Base-by-base conservation (phyloP, 2,329 filamentous ascomycete genomes). In the Aspergillus quadrilineatus region DNA sequence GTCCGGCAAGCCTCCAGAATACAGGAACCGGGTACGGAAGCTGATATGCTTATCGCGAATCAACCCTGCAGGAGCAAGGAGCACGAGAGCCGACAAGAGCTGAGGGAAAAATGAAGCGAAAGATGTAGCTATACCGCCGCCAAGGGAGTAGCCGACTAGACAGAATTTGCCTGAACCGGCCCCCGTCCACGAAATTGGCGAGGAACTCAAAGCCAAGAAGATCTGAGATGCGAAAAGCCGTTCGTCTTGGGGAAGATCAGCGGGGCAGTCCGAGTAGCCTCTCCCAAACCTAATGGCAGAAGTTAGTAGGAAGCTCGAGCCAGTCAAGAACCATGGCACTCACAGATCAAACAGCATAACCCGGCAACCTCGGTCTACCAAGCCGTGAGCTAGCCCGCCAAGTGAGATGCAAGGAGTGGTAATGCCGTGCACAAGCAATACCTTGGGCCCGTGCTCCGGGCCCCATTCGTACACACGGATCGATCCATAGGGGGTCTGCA, bases 381-480 rank as follows among this genome's bases (percentile, higher is more conserved):
- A 79, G 51, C 80, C 82, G 67, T 85, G 79, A 12, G 88, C 88
- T 36, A 94, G 70, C 42, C 83, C 80, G 2, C 85, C 85, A 15
- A 93, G 75, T 0, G 89, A 82, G 47, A 92, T 77, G 59, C 85
- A 86, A 0, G 91, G 90, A 5, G 90, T 94, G 49, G 85, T 89
- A 65, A 94, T 92, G 4, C 91, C 91, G 71, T 93, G 91, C 14
- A 95, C 75, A 28, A 95, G 76, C 12, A 95, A 75, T 1, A 93
- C 85, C 66, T 87, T 91, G 29, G 85, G 81, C 1, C 89, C 90
- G 36, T 81, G 75, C 57, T 85, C 80, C 0, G 89, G 88, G 0
- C 91, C 91, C 82, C 87, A 94, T 77, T 95, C 91, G 69, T 91
- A 93, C 3, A 90, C 86, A 45, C 87, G 79, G 59, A 90, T 83